Percentiles rank a stretch among this genome's conserved stretches.
Evolutionary conservation across 2,329 filamentous ascomycete species (phyloP).

Genomic region (Fusarium abutilonis): DNA sequence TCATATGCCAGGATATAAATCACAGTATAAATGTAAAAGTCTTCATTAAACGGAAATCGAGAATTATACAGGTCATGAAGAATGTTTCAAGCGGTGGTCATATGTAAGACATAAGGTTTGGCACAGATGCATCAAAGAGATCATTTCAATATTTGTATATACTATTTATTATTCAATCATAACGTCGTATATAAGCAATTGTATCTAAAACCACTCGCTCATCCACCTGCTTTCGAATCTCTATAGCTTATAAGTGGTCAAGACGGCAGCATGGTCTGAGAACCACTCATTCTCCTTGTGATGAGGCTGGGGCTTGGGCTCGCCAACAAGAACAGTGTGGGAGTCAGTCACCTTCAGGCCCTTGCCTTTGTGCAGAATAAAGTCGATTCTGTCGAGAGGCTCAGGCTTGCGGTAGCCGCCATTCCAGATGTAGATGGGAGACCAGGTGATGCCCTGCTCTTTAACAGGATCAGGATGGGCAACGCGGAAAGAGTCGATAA

Average conservation of each 20-base stretch:
- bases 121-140: no score
- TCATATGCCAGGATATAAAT: no score
- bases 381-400: slow-evolving; percentile 56
- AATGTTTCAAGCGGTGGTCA: no score
- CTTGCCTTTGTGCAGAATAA: slow-evolving; percentile 53
- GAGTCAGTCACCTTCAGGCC: slow-evolving; percentile 48
- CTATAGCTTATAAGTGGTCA: slow-evolving; percentile 45
- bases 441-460: slow-evolving; percentile 54
- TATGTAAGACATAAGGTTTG: not conserved
- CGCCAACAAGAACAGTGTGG: slow-evolving; percentile 47
- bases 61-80: no score
- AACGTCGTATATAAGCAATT: slow-evolving; percentile 12
- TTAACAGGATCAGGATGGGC: slow-evolving; percentile 50
- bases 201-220: not conserved
- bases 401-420: slow-evolving; percentile 50
- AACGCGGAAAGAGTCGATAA: slow-evolving; percentile 55
- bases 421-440: slow-evolving; percentile 52
- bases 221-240: not conserved
- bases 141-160: no score
- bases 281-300: slow-evolving; percentile 55
- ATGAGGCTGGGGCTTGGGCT: slow-evolving; percentile 49
- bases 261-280: slow-evolving; percentile 52
- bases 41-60: no score
- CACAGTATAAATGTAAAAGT: no score
- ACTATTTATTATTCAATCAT: slow-evolving; percentile 2